Conservation (phyloP, 140 eudicot species). For the Flaveria floridana region DNA sequence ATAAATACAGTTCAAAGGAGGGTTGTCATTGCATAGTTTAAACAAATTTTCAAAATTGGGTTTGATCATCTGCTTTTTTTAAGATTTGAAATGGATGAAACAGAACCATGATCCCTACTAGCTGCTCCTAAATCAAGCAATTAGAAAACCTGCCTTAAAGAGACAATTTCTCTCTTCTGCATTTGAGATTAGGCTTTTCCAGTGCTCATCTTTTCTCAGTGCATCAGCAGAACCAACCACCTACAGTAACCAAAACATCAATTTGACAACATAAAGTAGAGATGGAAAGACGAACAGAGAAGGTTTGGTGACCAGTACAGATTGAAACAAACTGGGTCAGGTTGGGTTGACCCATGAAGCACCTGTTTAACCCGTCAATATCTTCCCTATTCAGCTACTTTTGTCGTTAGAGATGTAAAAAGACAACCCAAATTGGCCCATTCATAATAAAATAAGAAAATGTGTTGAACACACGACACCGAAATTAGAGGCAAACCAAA, state of each 20-base stretch:
- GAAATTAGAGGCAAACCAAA: no score
- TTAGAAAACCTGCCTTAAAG: constrained; percentile 50
- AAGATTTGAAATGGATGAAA: neutral
- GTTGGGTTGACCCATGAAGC: neutral
- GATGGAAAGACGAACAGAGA: neutral
- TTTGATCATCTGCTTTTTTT: neutral
- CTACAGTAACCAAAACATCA: constrained; percentile 38
- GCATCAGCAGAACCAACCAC: constrained; percentile 89
- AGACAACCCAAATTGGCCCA: neutral
- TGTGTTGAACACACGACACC: no score
- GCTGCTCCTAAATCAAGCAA: no score
- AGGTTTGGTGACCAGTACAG: neutral
- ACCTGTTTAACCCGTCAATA: neutral
- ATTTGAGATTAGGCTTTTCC: constrained; percentile 75
- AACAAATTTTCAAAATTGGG: neutral
- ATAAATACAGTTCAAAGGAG: neutral
- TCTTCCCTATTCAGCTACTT: neutral
- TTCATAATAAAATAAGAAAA: neutral
- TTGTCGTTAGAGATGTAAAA: neutral
- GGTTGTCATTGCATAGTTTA: neutral
- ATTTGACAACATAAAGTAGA: neutral
- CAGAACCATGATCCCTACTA: neutral
- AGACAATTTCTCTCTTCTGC: constrained; percentile 70
- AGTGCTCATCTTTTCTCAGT: constrained; percentile 65
- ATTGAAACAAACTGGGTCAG: neutral